Evolutionary conservation across 1,284 basidiomycete genomes (phyloP).

Genomic region (Phellinidium pouzarii): DNA sequence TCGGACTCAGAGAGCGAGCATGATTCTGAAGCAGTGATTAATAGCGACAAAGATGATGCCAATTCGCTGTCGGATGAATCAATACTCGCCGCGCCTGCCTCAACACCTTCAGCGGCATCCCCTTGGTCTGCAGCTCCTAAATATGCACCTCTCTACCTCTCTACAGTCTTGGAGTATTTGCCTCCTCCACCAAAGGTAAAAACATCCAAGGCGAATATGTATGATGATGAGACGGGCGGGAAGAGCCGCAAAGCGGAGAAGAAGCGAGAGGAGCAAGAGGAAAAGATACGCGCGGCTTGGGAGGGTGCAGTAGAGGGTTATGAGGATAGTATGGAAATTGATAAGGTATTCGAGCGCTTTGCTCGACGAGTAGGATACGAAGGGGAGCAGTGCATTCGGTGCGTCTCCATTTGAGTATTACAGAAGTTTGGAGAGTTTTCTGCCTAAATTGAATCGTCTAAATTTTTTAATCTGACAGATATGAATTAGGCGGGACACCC

Average conservation of each 20-base stretch:
- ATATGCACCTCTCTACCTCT: conserved; percentile 65
- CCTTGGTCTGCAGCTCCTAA: conserved; percentile 56
- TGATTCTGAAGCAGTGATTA: conserved; percentile 17
- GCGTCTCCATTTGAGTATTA: conserved; percentile 22
- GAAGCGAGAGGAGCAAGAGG: conserved; percentile 18
- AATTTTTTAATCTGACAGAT: conserved; percentile 40
- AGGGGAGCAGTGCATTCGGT: conserved; percentile 76
- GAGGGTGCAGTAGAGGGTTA: conserved; percentile 66
- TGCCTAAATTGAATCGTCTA: conserved; percentile 11
- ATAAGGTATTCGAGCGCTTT: conserved; percentile 77
- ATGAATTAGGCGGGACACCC: conserved; percentile 68
- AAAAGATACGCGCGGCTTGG: conserved; percentile 35
- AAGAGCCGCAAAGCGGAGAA: conserved; percentile 15
- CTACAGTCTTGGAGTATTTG: conserved; percentile 63
- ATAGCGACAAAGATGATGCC: conserved; percentile 9
- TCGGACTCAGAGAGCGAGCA: conserved; percentile 10
- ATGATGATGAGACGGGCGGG: conserved; percentile 34
- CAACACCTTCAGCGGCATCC: conserved; percentile 48
- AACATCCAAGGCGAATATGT: conserved; percentile 32
- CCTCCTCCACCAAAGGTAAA: conserved; percentile 47
- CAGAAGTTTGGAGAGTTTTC: no score
- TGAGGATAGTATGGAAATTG: conserved; percentile 69
- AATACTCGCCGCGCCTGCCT: conserved; percentile 55
- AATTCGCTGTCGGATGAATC: conserved; percentile 22
- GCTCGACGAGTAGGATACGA: conserved; percentile 58